Conservation (phyloP, 1,284 basidiomycete species). For the Ceratorhiza oryzae-sativae region DNA sequence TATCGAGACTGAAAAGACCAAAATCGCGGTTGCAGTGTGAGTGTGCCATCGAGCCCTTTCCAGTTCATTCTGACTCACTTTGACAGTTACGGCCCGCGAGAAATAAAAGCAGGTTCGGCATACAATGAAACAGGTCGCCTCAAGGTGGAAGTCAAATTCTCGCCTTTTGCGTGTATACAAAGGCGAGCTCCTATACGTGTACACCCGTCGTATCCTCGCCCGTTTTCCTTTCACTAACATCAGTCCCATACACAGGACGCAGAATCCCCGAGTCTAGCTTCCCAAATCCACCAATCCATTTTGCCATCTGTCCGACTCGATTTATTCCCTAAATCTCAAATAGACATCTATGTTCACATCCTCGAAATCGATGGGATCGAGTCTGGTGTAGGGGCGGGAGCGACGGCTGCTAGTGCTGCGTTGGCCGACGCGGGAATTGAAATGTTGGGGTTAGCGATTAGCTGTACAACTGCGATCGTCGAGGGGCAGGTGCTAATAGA, state of each 20-base stretch:
- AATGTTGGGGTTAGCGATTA: slow-evolving; percentile 81
- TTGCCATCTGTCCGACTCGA: slow-evolving; percentile 86
- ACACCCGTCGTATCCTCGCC: slow-evolving; percentile 48
- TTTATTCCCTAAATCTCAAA: slow-evolving; percentile 89
- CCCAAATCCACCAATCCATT: slow-evolving; percentile 86
- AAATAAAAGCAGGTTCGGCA: slow-evolving; percentile 70
- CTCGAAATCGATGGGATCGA: slow-evolving; percentile 91
- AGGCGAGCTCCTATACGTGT: slow-evolving; percentile 88
- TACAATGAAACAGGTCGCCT: slow-evolving; percentile 88
- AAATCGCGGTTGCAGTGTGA: slow-evolving; percentile 94
- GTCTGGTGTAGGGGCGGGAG: slow-evolving; percentile 81
- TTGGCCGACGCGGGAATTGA: slow-evolving; percentile 89
- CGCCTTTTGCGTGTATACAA: slow-evolving; percentile 84
- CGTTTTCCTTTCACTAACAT: neutral
- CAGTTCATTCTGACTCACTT: neutral
- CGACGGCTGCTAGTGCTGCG: slow-evolving; percentile 89
- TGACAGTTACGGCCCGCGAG: slow-evolving; percentile 89
- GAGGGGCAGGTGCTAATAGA: slow-evolving; percentile 69
- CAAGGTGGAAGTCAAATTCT: slow-evolving; percentile 96
- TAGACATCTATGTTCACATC: slow-evolving; percentile 91
- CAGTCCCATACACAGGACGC: slow-evolving; percentile 70
- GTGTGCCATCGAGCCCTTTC: slow-evolving; percentile 48
- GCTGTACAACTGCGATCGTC: slow-evolving; percentile 63
- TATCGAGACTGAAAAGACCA: slow-evolving; percentile 87
- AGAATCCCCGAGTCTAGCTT: slow-evolving; percentile 85